Conservation (phyloP, 768 basidiomycete species). For the Leucosporidium scottii region DNA sequence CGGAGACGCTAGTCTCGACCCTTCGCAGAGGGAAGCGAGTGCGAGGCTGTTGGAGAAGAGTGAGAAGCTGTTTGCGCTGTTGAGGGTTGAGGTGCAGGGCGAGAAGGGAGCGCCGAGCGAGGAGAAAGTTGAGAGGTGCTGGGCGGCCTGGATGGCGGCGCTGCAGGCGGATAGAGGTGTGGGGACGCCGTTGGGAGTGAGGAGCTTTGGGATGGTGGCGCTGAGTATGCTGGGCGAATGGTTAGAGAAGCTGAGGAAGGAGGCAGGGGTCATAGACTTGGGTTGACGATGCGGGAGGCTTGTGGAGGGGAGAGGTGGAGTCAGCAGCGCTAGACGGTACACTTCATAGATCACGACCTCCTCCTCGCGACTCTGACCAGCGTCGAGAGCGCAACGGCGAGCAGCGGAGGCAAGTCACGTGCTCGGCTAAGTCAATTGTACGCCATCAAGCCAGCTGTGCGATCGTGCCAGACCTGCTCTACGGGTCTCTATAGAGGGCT, state of each 20-base stretch:
- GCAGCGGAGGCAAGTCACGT: too few species aligned
- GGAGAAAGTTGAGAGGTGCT: not conserved
- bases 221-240: not conserved
- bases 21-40: not conserved
- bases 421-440: too few species aligned
- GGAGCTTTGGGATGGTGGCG: slow-evolving; percentile 9
- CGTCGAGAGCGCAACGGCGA: too few species aligned
- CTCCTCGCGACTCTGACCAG: too few species aligned
- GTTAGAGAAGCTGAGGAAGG: not conserved
- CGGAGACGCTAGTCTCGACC: too few species aligned
- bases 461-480: too few species aligned
- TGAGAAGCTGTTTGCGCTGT: not conserved
- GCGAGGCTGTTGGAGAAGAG: not conserved
- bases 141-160: slow-evolving; percentile 13
- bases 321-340: too few species aligned
- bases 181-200: slow-evolving; percentile 1
- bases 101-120: not conserved
- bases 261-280: not conserved
- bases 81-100: not conserved
- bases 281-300: too few species aligned
- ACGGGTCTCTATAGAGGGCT: too few species aligned
- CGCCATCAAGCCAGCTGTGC: too few species aligned
- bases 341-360: too few species aligned
- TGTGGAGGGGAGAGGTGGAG: too few species aligned
- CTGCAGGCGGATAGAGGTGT: not conserved